phyloP scores from a whole-genome alignment of 1,139 yeast genomes.

The Petasospora rhodanensis region DNA sequence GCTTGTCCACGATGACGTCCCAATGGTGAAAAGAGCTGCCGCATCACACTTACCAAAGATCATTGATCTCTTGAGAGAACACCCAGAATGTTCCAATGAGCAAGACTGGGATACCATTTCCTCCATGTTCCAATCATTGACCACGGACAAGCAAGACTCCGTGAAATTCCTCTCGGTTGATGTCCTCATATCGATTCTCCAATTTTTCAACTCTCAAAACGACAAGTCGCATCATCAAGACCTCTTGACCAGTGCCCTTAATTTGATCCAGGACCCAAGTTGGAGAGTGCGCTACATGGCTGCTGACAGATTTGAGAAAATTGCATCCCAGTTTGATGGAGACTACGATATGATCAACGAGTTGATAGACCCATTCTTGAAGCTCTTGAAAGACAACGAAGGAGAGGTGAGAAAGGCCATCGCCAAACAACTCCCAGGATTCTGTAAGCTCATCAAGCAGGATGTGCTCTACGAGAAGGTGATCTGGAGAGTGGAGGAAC shows the following conservation, averaged over 20 bases:
- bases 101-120: conserved; percentile 72
- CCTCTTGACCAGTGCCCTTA: conserved; percentile 55
- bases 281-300: conserved; percentile 99
- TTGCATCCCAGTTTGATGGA: conserved; percentile 60
- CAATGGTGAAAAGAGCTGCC: conserved; percentile 96
- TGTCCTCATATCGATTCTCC: conserved; percentile 69
- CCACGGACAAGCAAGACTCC: conserved; percentile 89
- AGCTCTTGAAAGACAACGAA: conserved; percentile 85
- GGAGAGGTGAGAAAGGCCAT: conserved; percentile 95
- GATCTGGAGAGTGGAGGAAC: conserved; percentile 76
- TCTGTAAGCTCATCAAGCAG: conserved; percentile 50
- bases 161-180: conserved; percentile 89
- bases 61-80: conserved; percentile 51
- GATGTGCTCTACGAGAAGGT: conserved; percentile 63
- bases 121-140: conserved; percentile 75
- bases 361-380: conserved; percentile 51
- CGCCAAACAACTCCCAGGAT: conserved; percentile 86
- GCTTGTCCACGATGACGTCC: conserved; percentile 85
- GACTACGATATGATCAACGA: conserved; percentile 50
- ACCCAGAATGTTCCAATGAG: conserved; percentile 33
- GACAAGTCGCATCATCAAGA: conserved; percentile 59
- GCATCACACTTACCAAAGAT: conserved; percentile 77
- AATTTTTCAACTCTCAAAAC: conserved; percentile 53
- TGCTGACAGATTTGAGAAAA: conserved; percentile 80
- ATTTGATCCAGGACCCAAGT: conserved; percentile 80